Percentiles rank a stretch among this genome's conserved stretches.
These are phyloP conservation scores for Phytophthora melonis DNA, from an alignment of 352 stramenopile species.

Conservation along the genomic window DNA sequence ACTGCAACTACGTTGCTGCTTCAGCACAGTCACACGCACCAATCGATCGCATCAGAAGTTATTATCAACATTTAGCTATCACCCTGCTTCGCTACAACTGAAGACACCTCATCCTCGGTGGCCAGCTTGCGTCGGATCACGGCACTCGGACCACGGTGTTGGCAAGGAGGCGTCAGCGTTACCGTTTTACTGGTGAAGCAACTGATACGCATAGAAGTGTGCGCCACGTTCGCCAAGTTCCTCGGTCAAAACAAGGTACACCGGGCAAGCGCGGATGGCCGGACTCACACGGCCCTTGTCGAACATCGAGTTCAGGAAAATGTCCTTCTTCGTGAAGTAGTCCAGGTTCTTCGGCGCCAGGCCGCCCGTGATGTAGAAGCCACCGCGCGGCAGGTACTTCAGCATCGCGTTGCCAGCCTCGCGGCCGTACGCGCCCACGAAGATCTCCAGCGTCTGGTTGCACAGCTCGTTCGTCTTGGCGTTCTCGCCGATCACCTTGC, in stretches of 20 bases:
- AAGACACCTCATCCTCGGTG: too few species aligned
- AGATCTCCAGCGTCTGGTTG: conserved; percentile 93
- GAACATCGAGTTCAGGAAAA: conserved; percentile 82
- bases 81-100: too few species aligned
- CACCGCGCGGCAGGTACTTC: conserved; percentile 95
- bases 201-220: conserved; percentile 89
- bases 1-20: too few species aligned
- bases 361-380: conserved; percentile 96
- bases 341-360: conserved; percentile 97
- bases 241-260: conserved; percentile 92
- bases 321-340: conserved; percentile 85
- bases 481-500: conserved; percentile 87
- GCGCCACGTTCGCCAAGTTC: conserved; percentile 92
- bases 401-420: conserved; percentile 94
- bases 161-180: too few species aligned
- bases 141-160: too few species aligned
- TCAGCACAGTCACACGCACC: too few species aligned
- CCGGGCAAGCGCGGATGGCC: conserved; percentile 72
- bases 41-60: too few species aligned
- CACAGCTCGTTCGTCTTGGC: conserved; percentile 84
- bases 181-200: too few species aligned
- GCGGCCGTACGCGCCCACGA: conserved; percentile 94
- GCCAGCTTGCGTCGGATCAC: too few species aligned
- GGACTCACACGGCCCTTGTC: conserved; percentile 90
- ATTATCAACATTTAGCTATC: too few species aligned